Evolutionary conservation across 371 early-diverging fungal genomes (phyloP).

Genomic region (Apophysomyces variabilis): DNA sequence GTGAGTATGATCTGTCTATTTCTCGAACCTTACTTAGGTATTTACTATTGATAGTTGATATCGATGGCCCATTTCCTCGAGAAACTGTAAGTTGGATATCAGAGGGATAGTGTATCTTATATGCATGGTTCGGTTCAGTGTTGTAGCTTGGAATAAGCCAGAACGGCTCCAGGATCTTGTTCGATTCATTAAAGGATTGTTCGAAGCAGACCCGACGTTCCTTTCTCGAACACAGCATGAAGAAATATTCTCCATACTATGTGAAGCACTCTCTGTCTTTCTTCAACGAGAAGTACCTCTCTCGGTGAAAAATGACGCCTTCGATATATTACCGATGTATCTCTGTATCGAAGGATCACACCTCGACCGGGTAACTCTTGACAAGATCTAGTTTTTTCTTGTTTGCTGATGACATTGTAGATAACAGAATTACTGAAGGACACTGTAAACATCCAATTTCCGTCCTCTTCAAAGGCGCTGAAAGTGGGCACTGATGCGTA

Average conservation of each 20-base stretch:
- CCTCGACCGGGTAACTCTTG: slow-evolving; percentile 16
- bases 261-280: slow-evolving; percentile 21
- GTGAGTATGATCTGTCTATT: slow-evolving; percentile 17
- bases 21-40: background rate
- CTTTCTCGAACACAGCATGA: slow-evolving; percentile 40
- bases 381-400: background rate
- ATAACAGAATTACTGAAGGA: slow-evolving; percentile 31
- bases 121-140: slow-evolving; percentile 6
- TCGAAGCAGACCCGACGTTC: slow-evolving; percentile 53
- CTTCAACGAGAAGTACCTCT: slow-evolving; percentile 26
- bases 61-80: slow-evolving; percentile 33
- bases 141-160: slow-evolving; percentile 30
- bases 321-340: slow-evolving; percentile 43
- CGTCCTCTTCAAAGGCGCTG: slow-evolving; percentile 49
- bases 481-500: slow-evolving; percentile 35
- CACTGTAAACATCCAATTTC: slow-evolving; percentile 54
- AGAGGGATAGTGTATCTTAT: too few species aligned
- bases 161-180: slow-evolving; percentile 36
- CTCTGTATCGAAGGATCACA: slow-evolving; percentile 29
- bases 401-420: slow-evolving; percentile 17
- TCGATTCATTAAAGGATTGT: slow-evolving; percentile 39
- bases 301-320: slow-evolving; percentile 26
- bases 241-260: slow-evolving; percentile 27
- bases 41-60: slow-evolving; percentile 30
- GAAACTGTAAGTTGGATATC: slow-evolving; percentile 38